Evolutionary conservation across 2,329 filamentous ascomycete genomes (phyloP), one percentile per base, ranked within the genome.

Genomic region (Bipolaris zeicola): DNA sequence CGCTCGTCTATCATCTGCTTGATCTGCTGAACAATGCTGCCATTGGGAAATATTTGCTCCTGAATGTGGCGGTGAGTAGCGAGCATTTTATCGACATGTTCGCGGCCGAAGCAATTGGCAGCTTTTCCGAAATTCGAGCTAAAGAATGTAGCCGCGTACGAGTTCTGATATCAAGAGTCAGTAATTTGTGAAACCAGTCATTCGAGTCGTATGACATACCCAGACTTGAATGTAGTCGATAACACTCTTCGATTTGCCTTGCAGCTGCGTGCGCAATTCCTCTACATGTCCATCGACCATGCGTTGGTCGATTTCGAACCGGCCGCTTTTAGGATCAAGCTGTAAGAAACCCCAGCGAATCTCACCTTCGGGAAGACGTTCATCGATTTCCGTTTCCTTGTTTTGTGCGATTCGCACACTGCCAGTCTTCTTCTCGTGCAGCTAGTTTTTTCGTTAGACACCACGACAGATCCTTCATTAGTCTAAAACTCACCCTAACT

Each of bases 11-110:
- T 82, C 6, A 78, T 76, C 13, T 76, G 72, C 48, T 85, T 83
- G 28, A 77, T 63, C 39, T 75, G 69, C 11, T 72, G 60, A 0
- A 71, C 69, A 1, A 76, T 70, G 33, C 68, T 72, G 0, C 70
- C 61, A 14, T 69, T 67, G 3, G 67, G 68, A 49, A 85, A 85
- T 5, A 84, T 73, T 38, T 75, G 72, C 7, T 77, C 69, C 61
- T 85, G 82, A 36, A 82, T 82, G 26, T 77, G 80, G 16, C 79
- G 69, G 60, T 83, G 81, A 0, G 81, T 82, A 3, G 72, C 68
- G 3, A 85, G 79, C 73, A 85, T 82, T 46, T 78, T 77, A 55
- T 84, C 80, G 3, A 85, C 78, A 61, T 85, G 83, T 18, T 77
- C 71, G 20, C 75, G 78, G 0, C 83, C 82, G 52, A 82, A 83